Evolutionary conservation across 2,329 filamentous ascomycete genomes (phyloP).

Genomic region (Dendryphion nanum): DNA sequence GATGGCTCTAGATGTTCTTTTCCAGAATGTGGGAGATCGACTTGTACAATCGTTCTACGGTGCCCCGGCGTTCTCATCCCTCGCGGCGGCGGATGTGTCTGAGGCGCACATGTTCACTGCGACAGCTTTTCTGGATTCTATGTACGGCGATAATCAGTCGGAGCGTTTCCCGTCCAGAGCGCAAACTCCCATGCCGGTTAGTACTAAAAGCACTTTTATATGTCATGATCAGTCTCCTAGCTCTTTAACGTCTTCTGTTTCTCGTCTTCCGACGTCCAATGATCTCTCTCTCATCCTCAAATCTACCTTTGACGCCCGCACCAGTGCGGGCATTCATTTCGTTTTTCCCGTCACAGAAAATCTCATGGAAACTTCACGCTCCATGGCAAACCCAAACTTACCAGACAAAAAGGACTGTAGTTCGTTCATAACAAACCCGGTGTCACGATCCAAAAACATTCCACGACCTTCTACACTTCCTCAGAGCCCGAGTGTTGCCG

Average conservation of each 20-base stretch:
- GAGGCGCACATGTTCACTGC: slow-evolving; percentile 77
- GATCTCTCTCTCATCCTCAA: slow-evolving; percentile 20
- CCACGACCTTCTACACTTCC: slow-evolving; percentile 71
- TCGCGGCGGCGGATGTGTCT: slow-evolving; percentile 74
- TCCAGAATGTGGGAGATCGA: slow-evolving; percentile 72
- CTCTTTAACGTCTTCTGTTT: background rate
- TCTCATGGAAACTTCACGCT: slow-evolving; percentile 25
- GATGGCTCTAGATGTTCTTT: slow-evolving; percentile 85
- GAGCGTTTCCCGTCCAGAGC: slow-evolving; percentile 46
- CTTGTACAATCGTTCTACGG: slow-evolving; percentile 61
- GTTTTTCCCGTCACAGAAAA: slow-evolving; percentile 35
- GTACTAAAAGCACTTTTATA: slow-evolving; percentile 14
- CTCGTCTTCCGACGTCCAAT: slow-evolving; percentile 11
- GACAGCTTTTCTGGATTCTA: slow-evolving; percentile 72
- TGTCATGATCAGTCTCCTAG: background rate
- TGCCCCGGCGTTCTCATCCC: slow-evolving; percentile 66
- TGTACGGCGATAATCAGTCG: slow-evolving; percentile 68
- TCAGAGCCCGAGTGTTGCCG: slow-evolving; percentile 70
- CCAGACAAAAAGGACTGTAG: slow-evolving; percentile 51
- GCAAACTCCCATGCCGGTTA: slow-evolving; percentile 48
- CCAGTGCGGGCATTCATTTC: slow-evolving; percentile 19
- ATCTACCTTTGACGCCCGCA: slow-evolving; percentile 15
- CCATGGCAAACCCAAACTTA: slow-evolving; percentile 21
- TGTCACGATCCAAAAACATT: slow-evolving; percentile 55
- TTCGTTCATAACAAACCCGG: slow-evolving; percentile 57